A percentile compares a stretch with the other conserved stretches of the same genome.
These are phyloP conservation scores for Avicennia marina DNA, from an alignment of 257 asterid species.

Conservation along the genomic window DNA sequence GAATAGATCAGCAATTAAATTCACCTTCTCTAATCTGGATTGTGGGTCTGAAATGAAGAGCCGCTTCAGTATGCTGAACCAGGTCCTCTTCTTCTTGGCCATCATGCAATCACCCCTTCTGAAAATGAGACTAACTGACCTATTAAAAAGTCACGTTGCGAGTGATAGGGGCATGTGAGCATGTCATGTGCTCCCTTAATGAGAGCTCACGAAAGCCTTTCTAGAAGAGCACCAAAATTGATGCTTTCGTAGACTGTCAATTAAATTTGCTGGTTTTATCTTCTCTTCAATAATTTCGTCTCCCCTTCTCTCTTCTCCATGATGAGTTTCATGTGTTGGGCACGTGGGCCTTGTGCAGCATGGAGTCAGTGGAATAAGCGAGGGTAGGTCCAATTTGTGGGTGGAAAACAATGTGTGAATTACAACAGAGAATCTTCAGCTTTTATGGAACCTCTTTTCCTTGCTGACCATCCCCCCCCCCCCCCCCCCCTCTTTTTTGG, in stretches of 20 bases:
- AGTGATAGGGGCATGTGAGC: too few species aligned
- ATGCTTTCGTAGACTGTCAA: too few species aligned
- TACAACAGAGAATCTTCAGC: constrained; percentile 21
- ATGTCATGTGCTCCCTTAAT: constrained; percentile 19
- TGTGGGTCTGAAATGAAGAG: constrained; percentile 54
- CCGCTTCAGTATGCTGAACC: constrained; percentile 59
- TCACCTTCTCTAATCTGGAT: constrained; percentile 69
- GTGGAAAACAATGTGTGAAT: constrained; percentile 12
- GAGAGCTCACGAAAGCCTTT: too few species aligned
- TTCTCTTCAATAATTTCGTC: constrained; percentile 36
- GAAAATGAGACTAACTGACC: not conserved
- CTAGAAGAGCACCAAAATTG: too few species aligned
- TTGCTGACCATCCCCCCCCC: constrained; percentile 13
- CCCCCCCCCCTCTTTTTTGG: too few species aligned
- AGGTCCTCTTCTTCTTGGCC: constrained; percentile 72
- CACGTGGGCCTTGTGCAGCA: constrained; percentile 46
- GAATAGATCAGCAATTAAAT: too few species aligned
- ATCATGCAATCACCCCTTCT: constrained; percentile 24
- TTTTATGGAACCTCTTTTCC: constrained; percentile 20
- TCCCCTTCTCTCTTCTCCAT: constrained; percentile 19
- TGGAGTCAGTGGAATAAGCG: constrained; percentile 27
- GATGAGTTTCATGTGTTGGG: constrained; percentile 50
- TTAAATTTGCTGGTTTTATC: constrained; percentile 11
- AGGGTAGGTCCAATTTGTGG: constrained; percentile 27
- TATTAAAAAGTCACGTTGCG: not conserved